Evolutionary conservation across 1,284 basidiomycete species (phyloP), one percentile per base, ranked within the genome.

Genomic region (Ganoderma sp.): DNA sequence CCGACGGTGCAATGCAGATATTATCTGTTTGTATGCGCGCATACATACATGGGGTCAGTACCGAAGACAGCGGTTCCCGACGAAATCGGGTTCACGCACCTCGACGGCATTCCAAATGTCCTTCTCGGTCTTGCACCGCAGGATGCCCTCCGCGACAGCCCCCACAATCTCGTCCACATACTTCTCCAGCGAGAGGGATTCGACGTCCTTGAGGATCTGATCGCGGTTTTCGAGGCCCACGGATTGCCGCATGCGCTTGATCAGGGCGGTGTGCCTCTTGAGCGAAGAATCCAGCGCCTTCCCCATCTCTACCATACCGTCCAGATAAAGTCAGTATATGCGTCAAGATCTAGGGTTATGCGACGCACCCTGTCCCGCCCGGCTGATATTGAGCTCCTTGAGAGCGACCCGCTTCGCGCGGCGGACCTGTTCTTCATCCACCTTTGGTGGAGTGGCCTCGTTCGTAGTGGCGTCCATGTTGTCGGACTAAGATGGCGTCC

Each of bases 131-230:
- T 92, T 96, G 79, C 96, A 97, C 71, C 91, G 88, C 12, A 81
- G 80, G 50, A 97, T 85, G 1, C 98, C 97, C 77, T 99, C 98
- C 0, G 94, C 83, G 0, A 92, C 84, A 1, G 96, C 96, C 14
- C 90, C 90, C 1, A 94, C 92, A 70, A 99, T 91, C 81, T 99
- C 98, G 75, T 98, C 97, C 64, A 97, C 85, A 78, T 99, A 99
- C 80, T 98, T 99, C 81, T 96, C 95, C 61, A 99, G 84, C 4
- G 95, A 92, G 59, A 99, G 86, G 0, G 90, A 86, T 69, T 94
- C 90, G 71, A 98, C 90, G 76, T 99, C 98, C 80, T 97, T 97
- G 76, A 97, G 82, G 68, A 98, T 88, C 74, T 93, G 90, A 72
- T 96, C 94, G 63, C 88, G 88, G 76, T 93, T 90, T 71, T 95